These are phyloP conservation scores for Colletotrichum sp. DNA, from an alignment of 2,329 filamentous ascomycete genomes.

Conservation along the genomic window DNA sequence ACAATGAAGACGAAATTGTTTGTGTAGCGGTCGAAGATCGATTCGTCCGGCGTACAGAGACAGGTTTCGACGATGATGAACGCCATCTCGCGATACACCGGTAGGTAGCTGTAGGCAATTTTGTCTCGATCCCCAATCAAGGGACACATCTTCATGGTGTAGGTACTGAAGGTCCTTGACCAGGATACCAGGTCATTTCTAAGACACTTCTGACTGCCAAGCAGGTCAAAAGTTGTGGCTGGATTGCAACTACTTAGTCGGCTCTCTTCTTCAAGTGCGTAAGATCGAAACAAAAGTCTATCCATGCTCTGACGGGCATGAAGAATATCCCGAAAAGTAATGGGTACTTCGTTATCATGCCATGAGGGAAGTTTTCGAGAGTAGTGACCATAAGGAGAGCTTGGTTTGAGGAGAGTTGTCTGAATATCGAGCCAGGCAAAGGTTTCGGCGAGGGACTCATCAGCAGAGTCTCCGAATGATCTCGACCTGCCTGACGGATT, in stretches of 20 bases:
- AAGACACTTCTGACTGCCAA: not conserved
- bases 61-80: not conserved
- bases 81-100: not conserved
- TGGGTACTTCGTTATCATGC: not conserved
- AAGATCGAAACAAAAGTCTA: not conserved
- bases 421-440: not conserved
- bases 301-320: not conserved
- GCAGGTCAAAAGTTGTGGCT: not conserved
- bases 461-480: not conserved
- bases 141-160: not conserved
- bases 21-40: not conserved
- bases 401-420: not conserved
- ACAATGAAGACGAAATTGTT: not conserved
- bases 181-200: not conserved
- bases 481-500: not conserved
- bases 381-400: fast-evolving
- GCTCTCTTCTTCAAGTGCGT: not conserved
- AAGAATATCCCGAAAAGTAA: not conserved
- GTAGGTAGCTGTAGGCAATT: not conserved
- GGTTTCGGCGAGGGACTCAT: not conserved
- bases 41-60: not conserved
- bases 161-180: not conserved
- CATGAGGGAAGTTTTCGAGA: not conserved
- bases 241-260: fast-evolving
- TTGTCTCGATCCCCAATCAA: not conserved